These are phyloP conservation scores for Aegilops sharonensis DNA, from an alignment of 176 grass and related monocot species.

Conservation along the genomic window DNA sequence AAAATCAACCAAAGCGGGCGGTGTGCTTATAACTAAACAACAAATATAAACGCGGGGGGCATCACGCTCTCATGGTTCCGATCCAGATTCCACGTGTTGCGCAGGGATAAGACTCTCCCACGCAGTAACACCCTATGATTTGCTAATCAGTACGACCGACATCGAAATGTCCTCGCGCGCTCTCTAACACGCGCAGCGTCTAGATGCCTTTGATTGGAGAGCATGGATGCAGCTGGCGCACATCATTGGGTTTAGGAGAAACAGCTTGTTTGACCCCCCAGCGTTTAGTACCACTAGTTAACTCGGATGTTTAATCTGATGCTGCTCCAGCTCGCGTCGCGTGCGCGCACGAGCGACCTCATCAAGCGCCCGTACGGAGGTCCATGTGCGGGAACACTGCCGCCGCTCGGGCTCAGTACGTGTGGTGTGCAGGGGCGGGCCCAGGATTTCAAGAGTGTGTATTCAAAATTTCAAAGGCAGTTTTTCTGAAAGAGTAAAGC, in stretches of 20 bases:
- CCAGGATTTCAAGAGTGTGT: too few relatives aligned
- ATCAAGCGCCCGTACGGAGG: too few relatives aligned
- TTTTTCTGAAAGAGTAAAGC: too few relatives aligned
- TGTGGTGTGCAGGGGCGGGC: too few relatives aligned
- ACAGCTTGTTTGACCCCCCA: not conserved
- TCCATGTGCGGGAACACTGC: too few relatives aligned
- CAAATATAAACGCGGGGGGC: not conserved
- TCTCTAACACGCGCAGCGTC: too few relatives aligned
- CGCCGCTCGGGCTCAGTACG: too few relatives aligned
- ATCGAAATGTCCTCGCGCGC: not conserved
- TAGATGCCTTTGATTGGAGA: not conserved
- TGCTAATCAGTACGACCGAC: not conserved
- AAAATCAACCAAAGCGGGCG: too few relatives aligned
- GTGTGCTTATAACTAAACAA: not conserved
- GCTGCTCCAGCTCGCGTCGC: not conserved
- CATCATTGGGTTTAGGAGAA: not conserved
- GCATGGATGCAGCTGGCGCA: not conserved
- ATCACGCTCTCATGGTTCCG: constrained; percentile 14
- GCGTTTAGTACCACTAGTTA: not conserved
- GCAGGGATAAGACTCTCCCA: not conserved
- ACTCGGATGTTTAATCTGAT: not conserved
- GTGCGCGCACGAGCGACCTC: too few relatives aligned
- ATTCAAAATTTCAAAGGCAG: too few relatives aligned
- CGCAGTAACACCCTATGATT: constrained; percentile 22
- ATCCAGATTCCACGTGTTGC: constrained; percentile 35